Percentiles rank a stretch among this genome's conserved stretches.
phyloP scores from a whole-genome alignment of 148 eudicot species.

The Rhododendron vialii region DNA sequence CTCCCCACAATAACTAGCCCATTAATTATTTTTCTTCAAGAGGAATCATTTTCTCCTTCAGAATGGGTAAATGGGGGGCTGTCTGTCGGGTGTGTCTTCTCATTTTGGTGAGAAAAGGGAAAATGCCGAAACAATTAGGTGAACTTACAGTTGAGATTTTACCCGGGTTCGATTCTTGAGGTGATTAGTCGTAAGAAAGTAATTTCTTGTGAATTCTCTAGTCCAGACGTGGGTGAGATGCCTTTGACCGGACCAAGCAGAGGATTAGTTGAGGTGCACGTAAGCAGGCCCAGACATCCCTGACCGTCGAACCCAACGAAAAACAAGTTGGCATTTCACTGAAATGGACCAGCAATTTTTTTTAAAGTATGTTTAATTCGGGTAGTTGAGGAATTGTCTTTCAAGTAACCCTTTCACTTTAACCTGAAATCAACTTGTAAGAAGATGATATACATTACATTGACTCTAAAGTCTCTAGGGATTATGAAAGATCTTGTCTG shows the following conservation, averaged over 20 bases:
- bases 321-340: background rate
- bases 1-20: background rate
- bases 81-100: background rate
- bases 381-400: background rate
- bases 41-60: background rate
- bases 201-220: no score
- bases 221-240: no score
- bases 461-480: background rate
- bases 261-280: background rate
- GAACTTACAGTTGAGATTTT: background rate
- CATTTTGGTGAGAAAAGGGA: background rate
- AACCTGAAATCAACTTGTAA: background rate
- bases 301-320: background rate
- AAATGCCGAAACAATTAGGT: background rate
- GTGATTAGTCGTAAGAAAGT: no score
- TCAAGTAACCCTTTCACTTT: background rate
- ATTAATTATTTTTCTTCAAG: background rate
- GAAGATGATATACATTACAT: background rate
- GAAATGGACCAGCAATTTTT: background rate
- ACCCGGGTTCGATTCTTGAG: background rate
- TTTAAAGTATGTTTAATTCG: background rate
- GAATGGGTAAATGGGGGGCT: background rate
- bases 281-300: no score
- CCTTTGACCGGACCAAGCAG: background rate
- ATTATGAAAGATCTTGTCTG: background rate